Conservation (phyloP, 2,329 filamentous ascomycete genomes). For the Cadophora gregata region DNA sequence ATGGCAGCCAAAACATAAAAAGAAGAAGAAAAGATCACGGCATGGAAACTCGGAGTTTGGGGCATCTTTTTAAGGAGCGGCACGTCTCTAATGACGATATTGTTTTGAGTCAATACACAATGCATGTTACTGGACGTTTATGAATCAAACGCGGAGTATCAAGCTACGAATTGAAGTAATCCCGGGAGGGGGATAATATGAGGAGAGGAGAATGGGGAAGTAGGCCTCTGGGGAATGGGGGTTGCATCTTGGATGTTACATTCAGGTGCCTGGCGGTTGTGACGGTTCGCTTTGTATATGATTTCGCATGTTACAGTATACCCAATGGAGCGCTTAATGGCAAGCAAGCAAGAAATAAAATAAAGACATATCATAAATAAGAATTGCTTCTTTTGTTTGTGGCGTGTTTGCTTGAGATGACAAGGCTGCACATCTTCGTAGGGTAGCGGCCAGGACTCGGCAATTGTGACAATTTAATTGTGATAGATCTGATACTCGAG, state of each 20-base stretch:
- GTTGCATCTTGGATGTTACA: slow-evolving; percentile 31
- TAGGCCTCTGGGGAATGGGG: slow-evolving; percentile 21
- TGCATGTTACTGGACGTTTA: slow-evolving; percentile 34
- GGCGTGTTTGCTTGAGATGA: not conserved
- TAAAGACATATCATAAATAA: slow-evolving; percentile 10
- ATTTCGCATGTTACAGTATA: slow-evolving; percentile 43
- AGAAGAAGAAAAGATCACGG: slow-evolving; percentile 20
- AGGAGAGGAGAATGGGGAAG: slow-evolving; percentile 5
- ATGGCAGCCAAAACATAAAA: no score
- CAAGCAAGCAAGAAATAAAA: slow-evolving; percentile 16
- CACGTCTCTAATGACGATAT: slow-evolving; percentile 39
- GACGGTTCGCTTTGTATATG: slow-evolving; percentile 39
- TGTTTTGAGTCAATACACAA: slow-evolving; percentile 36
- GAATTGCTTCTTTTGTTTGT: not conserved
- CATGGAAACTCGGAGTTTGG: slow-evolving; percentile 40
- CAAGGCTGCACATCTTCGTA: not conserved
- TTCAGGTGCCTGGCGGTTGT: slow-evolving; percentile 12
- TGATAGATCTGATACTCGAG: no score
- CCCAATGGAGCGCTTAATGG: slow-evolving; percentile 39
- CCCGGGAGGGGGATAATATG: slow-evolving; percentile 22
- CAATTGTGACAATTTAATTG: no score
- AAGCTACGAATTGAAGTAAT: slow-evolving; percentile 18
- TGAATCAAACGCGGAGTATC: slow-evolving; percentile 26
- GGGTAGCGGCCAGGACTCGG: no score
- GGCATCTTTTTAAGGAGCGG: slow-evolving; percentile 35